These are phyloP conservation scores for Aspergillus eucalypticola DNA, from an alignment of 2,329 filamentous ascomycete species.

Conservation along the genomic window DNA sequence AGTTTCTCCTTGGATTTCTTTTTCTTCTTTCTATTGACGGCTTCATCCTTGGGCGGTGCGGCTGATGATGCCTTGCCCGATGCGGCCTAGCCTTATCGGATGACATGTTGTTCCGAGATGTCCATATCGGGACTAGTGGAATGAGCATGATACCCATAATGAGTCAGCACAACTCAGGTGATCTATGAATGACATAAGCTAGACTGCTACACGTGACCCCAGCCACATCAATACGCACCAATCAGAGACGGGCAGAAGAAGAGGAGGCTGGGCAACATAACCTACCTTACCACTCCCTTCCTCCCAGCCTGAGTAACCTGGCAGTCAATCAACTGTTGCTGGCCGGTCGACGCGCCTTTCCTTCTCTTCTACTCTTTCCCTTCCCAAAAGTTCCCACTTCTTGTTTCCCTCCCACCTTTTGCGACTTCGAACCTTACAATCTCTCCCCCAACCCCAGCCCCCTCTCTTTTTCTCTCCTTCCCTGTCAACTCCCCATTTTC, in stretches of 20 bases:
- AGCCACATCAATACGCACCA: constrained; percentile 23
- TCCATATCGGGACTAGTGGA: constrained; percentile 17
- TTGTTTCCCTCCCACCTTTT: neutral
- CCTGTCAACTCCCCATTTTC: neutral
- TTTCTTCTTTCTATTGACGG: neutral
- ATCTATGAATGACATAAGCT: constrained; percentile 7
- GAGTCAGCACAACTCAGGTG: neutral
- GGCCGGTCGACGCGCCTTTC: neutral
- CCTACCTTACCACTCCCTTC: too few relatives aligned
- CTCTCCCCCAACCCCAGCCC: neutral
- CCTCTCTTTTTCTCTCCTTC: neutral
- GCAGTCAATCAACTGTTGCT: neutral
- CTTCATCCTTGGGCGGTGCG: neutral
- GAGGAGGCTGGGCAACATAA: constrained; percentile 17
- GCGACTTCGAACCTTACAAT: neutral
- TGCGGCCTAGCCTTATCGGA: constrained; percentile 22
- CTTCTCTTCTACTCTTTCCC: neutral
- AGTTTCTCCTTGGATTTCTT: neutral
- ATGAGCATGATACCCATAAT: neutral
- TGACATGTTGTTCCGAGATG: constrained; percentile 18
- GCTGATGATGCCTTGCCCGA: constrained; percentile 33
- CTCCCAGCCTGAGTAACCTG: neutral
- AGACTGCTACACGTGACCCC: constrained; percentile 30
- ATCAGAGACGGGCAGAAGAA: constrained; percentile 8
- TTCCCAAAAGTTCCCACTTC: neutral